Evolutionary conservation across 345 rosid species (phyloP), one percentile per base, ranked within the genome.

Genomic region (Corymbia maculata): DNA sequence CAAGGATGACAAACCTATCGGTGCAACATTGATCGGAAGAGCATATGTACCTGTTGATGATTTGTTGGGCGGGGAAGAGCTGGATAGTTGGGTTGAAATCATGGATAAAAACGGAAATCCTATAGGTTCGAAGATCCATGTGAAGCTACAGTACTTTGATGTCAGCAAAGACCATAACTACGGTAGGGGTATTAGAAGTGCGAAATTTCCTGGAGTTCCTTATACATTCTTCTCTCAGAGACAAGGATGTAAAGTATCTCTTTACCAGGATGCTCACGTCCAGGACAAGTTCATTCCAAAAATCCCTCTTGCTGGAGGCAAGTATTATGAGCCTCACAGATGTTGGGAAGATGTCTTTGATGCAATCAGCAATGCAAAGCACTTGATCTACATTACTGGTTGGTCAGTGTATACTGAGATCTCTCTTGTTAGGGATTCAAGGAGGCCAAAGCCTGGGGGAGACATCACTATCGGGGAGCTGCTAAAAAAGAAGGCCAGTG

Each of bases 371-470:
- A 92, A 97, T 86, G 99, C 99, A 3, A 96, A 91, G 88, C 98
- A 97, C 90, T 86, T 97, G 88, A 96, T 97, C 90, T 96, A 95
- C 92, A 96, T 97, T 52, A 97, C 99, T 80, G 99, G 99, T 75
- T 97, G 99, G 99, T 97, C 99, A 86, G 99, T 97, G 88, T 97
- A 96, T 90, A 94, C 98, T 80, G 99, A 97, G 92, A 98, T 98
- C 85, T n/a, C 92, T 86, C 88, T 98, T 92, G 90, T 98, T 85
- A 97, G 99, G 87, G 99, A 98, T 89, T 93, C 98, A 36, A 95
- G 99, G 91, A 97, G 99, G 94, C 97, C 97, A 44, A 98, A 96
- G 92, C 93, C 97, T 7, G 98, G 99, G 75, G 99, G 99, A 79
- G 98, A 97, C 66, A 90, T 92, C 80, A 93, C 92, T 6, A 53